Base-by-base conservation (phyloP, 139 green algal genomes). In the Chlamydomonas schloesseri region DNA sequence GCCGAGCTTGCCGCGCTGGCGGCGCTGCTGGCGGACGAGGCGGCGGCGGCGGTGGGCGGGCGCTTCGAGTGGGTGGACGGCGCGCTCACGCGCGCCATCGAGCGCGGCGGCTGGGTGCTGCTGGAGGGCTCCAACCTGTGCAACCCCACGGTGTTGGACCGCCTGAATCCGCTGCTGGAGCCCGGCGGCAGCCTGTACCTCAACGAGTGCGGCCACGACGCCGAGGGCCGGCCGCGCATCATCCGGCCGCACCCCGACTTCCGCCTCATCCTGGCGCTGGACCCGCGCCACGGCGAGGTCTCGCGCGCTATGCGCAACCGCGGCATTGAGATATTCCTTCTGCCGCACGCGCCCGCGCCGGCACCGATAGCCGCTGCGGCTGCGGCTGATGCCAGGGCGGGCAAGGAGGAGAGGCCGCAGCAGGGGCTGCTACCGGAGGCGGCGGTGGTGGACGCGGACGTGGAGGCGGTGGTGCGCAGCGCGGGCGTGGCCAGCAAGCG, bases 1-100 rank as follows among this genome's bases (percentile, higher is more conserved):
- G 46, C 68, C 4, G 68, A 90, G 65, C 86, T 95, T 53, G 37
- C 29, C 6, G 13, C 53, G 29, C 71, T 91, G 47, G 82, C 71
- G 34, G 83, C 73, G 29, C 73, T 90, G 47, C 83, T 93, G 9
- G 71, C 77, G 0, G 84, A 88, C 34, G 90, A 88, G n/a, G 79
- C 60, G 15, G 86, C 71, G 29, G 77, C 72, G 20, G 85, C 83
- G 4, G 83, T 86, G 36, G 88, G 86, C 23, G 97, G 98, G 34
- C 93, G 95, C 20, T 99, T 99, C 93, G 96, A 99, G 89, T 99
- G 98, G 98, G 95, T 99, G 33, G 98, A 99, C 82, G 98, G 98
- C 28, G 92, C 89, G 21, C 90, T 99, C 57, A 95, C 97, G 0
- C 89, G 89, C 5, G 97, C 97, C 9, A 92, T 98, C 21, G 90